Evolutionary conservation across 164 flowering plant species (phyloP).

Genomic region (Vitis cinerea): DNA sequence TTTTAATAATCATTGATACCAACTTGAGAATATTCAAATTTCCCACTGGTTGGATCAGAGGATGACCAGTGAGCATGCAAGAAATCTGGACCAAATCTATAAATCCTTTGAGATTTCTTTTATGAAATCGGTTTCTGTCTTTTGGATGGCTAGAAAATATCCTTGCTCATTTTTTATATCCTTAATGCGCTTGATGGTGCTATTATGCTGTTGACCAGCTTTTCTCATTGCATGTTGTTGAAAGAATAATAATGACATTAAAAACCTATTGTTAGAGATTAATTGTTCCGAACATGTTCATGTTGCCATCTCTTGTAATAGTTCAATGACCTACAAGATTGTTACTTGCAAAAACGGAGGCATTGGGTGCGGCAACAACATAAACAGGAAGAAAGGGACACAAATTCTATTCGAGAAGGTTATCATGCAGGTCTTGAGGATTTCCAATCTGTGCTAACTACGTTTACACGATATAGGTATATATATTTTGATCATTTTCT

Average conservation of each 20-base stretch:
- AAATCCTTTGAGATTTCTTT: too few relatives aligned
- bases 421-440: constrained; percentile 75
- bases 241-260: not conserved
- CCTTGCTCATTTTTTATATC: not conserved
- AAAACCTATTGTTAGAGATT: not conserved
- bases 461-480: constrained; percentile 82
- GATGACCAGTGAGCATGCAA: constrained; percentile 2
- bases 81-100: too few relatives aligned
- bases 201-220: not conserved
- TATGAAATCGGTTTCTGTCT: not conserved
- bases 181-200: not conserved
- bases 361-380: constrained; percentile 35
- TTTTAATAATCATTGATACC: too few relatives aligned
- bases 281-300: not conserved
- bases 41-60: not conserved
- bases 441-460: constrained; percentile 71
- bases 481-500: not conserved
- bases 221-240: not conserved
- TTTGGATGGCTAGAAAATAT: not conserved
- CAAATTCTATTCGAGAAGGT: constrained; percentile 45
- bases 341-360: constrained; percentile 83
- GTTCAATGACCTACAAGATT: constrained; percentile 95
- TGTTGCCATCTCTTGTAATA: constrained; percentile 27
- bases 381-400: constrained; percentile 41
- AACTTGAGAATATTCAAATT: not conserved